Evolutionary conservation across 345 rosid genomes (phyloP).

Genomic region (Eucalyptus polyanthemos): DNA sequence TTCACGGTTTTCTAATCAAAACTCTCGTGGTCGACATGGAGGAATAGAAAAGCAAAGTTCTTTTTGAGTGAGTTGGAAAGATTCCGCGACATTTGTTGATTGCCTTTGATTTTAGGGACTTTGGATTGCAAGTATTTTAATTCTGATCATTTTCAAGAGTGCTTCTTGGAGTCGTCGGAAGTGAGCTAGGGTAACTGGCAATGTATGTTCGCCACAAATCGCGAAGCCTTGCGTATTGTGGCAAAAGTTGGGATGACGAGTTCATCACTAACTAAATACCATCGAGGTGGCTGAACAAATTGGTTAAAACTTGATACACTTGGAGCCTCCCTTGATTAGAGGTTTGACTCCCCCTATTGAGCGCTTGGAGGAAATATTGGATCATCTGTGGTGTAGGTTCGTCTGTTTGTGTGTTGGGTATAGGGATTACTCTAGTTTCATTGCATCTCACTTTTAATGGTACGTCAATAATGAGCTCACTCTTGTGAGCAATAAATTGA

Average conservation of each 20-base stretch:
- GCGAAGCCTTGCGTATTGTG: not conserved
- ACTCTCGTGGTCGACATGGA: not conserved
- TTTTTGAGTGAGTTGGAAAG: not conserved
- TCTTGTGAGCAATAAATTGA: too few species aligned
- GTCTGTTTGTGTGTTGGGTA: too few species aligned
- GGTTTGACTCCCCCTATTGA: too few species aligned
- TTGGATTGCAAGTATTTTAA: not conserved
- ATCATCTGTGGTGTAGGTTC: too few species aligned
- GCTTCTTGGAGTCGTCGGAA: not conserved
- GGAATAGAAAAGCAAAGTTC: not conserved
- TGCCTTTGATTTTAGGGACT: not conserved
- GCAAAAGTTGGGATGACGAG: not conserved
- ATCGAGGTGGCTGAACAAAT: not conserved
- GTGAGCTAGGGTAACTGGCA: not conserved
- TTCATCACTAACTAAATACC: not conserved
- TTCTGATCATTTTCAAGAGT: not conserved
- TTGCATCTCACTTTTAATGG: too few species aligned
- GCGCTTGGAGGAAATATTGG: too few species aligned
- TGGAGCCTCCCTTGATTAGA: too few species aligned
- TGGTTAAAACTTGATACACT: too few species aligned
- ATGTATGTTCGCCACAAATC: not conserved
- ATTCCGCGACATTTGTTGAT: not conserved
- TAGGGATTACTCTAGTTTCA: too few species aligned
- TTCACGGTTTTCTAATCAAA: not conserved
- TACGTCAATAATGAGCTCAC: too few species aligned